A percentile compares a stretch with the other conserved stretches of the same genome.
These are phyloP conservation scores for Petrea volubilis DNA, from an alignment of 257 asterid genomes.

Conservation along the genomic window DNA sequence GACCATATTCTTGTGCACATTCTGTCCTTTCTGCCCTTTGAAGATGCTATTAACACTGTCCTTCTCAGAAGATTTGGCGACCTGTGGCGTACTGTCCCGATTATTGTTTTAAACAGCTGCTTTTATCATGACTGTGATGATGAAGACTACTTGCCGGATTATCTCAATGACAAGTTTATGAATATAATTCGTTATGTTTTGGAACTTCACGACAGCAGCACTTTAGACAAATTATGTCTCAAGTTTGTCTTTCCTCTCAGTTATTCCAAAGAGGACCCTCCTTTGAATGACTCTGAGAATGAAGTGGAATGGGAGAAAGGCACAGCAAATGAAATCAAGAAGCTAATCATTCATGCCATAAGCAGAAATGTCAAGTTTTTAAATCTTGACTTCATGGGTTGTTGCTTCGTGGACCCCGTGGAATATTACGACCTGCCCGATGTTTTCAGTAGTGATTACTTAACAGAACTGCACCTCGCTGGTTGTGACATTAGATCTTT, in stretches of 20 bases:
- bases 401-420: background rate
- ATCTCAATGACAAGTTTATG: constrained; percentile 14
- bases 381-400: constrained; percentile 29
- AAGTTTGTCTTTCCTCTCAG: constrained; percentile 9
- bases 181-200: constrained; percentile 24
- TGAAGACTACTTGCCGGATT: too few relatives aligned
- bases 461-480: constrained; percentile 26
- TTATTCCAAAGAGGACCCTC: background rate
- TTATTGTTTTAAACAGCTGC: constrained; percentile 29
- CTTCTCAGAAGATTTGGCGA: constrained; percentile 30
- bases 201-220: constrained; percentile 6
- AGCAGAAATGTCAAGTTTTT: constrained; percentile 32
- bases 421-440: constrained; percentile 28
- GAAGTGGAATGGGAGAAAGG: background rate
- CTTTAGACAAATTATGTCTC: constrained; percentile 27
- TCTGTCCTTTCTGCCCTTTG: constrained; percentile 31
- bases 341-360: constrained; percentile 26
- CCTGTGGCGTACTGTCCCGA: constrained; percentile 28
- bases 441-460: constrained; percentile 26
- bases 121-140: background rate
- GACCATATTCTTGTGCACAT: constrained; percentile 32
- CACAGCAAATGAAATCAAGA: constrained; percentile 16
- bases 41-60: constrained; percentile 28
- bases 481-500: constrained; percentile 21
- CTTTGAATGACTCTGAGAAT: background rate